Percentiles rank a stretch among this genome's conserved stretches.
phyloP scores from a whole-genome alignment of 495 filamentous ascomycete genomes.

The Aspergillus saccharolyticus region DNA sequence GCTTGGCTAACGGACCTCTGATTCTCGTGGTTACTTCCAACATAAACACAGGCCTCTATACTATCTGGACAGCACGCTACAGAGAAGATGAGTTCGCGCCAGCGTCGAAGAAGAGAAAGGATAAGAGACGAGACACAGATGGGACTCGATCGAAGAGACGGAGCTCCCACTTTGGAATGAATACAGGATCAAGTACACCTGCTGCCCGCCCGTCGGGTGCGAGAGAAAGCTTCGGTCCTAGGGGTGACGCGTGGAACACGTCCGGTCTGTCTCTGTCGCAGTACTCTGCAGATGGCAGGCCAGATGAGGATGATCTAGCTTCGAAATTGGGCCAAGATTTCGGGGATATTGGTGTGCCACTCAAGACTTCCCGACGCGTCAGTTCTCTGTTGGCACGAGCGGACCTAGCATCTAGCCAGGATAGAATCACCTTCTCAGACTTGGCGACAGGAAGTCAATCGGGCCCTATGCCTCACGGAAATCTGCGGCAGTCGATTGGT shows the following conservation, averaged over 20 bases:
- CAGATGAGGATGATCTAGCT: conserved; percentile 55
- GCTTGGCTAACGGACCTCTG: conserved; percentile 38
- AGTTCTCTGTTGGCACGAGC: conserved; percentile 90
- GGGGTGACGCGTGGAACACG: conserved; percentile 31
- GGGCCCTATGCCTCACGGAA: conserved; percentile 41
- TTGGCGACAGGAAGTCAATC: conserved; percentile 51
- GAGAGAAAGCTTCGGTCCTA: conserved; percentile 55
- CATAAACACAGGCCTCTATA: conserved; percentile 63
- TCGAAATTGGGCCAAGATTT: conserved; percentile 76
- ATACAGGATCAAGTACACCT: conserved; percentile 78
- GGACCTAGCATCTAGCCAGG: conserved; percentile 74
- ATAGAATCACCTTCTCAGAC: conserved; percentile 69
- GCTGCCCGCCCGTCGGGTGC: conserved; percentile 43
- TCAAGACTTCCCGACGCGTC: conserved; percentile 76
- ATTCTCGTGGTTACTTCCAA: conserved; percentile 81
- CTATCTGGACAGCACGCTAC: conserved; percentile 72
- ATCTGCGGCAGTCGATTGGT: conserved; percentile 69
- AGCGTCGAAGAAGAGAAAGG: conserved; percentile 44
- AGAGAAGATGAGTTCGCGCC: conserved; percentile 51
- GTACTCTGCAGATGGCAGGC: conserved; percentile 26
- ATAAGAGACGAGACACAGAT: conserved; percentile 44
- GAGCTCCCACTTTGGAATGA: conserved; percentile 79
- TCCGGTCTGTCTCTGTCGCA: conserved; percentile 38
- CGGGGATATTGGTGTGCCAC: conserved; percentile 58
- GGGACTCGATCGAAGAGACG: conserved; percentile 63